Base-by-base conservation (phyloP, 768 basidiomycete genomes). In the Termitomyces sp. region DNA sequence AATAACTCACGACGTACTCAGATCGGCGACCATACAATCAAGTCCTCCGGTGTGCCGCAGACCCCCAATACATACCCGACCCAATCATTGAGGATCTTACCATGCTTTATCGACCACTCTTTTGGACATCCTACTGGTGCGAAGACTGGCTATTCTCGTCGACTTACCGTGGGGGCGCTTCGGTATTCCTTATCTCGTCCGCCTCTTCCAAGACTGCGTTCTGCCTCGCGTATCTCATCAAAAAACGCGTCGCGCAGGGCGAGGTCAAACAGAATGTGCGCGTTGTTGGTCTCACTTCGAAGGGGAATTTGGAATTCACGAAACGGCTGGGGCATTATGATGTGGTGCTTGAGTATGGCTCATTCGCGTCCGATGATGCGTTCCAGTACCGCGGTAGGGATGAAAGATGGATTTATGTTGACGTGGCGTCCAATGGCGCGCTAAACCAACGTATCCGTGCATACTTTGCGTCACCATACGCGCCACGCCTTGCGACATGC, bases 121-220 rank as follows among this genome's bases (percentile, higher is more conserved):
- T 88, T 69, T 89, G 87, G 87, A 88, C 87, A 0, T 79, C 88
- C 1, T 89, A 81, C 62, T 89, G 87, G 87, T 86, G 79, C 62
- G 85, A 89, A 68, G 88, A 89, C 66, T 89, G 85, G 85, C 67
- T 89, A 6, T 71, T 79, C 57, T 71, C 77, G 5, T 75, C 79
- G 3, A 64, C 68, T 26, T 88, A 87, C 67, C 76, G 79, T 9
- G 79, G 74, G 1, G 80, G 75, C 6, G 78, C 78, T 4, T 73
- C 73, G 2, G 66, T 68, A 32, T 72, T 89, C 59, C 73, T 89
- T 50, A 79, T 89, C 41, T 87, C 87, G 2, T 87, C 86, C 44
- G 88, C 87, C 0, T 89, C 87, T 3, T 80, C 87, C 30, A 89
- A 89, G 65, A 89, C 87, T 1, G 86, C 87, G 0, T 87, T 88